Evolutionary conservation across 1,284 basidiomycete genomes (phyloP), one percentile per base, ranked within the genome.

Genomic region (Trichosporon sp.): DNA sequence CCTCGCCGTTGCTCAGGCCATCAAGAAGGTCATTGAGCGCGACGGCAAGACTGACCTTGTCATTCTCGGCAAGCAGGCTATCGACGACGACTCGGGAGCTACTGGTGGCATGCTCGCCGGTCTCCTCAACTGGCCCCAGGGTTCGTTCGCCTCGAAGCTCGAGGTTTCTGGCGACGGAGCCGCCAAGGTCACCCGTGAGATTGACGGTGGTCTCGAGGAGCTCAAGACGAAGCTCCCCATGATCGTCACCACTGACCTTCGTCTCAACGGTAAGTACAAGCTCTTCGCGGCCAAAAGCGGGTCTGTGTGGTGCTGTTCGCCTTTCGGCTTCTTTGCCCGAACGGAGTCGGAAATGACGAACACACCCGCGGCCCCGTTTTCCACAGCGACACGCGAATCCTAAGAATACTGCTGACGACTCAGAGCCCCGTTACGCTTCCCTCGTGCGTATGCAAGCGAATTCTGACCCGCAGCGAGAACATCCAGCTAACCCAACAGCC

Each of bases 51-150:
- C 79, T 58, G 95, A 98, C 73, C 73, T 99, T 64, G 89, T 99
- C 61, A 94, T 99, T 68, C 85, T 97, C 82, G 95, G 96, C n/a
- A 99, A 99, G 82, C 95, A 99, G 81, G 90, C 95, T 11, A 99
- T 99, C 72, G 95, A 99, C 81, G 95, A 96, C 73, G 95, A 99
- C 79, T 86, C 91, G 3, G 91, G 92, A n/a, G 89, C 95, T 82
- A 98, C 95, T 8, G 95, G 95, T 1, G 95, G 97, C 78, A 98
- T 98, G 91, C 85, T 99, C 40, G 95, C 95, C 19, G 95, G 93
- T 2, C 82, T 98, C 73, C 81, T 97, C 72, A 88, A 88, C 56
- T 98, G 94, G 91, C 86, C 90, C 10, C 95, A 99, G 82, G 95
- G 91, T 58, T 95, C 92, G 69, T 99, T 94, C 79, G 95, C 94